phyloP scores from a whole-genome alignment of 768 basidiomycete genomes.

The Russula earlei region DNA sequence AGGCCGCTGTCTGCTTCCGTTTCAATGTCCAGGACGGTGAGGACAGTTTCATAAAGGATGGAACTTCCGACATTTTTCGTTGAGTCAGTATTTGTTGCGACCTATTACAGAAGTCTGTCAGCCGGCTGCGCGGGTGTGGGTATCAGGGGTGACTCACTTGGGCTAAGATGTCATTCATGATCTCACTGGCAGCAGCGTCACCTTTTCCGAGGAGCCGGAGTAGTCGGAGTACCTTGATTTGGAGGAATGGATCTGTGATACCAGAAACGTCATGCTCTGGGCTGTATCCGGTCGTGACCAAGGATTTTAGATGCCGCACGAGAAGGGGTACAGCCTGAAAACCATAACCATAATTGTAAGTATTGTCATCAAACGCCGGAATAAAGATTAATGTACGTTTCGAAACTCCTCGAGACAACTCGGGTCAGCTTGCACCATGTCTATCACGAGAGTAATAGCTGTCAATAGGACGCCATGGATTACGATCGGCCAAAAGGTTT shows the following conservation, averaged over 20 bases:
- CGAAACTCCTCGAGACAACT: constrained; percentile 76
- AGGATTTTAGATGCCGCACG: constrained; percentile 88
- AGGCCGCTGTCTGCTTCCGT: constrained; percentile 85
- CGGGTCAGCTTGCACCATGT: constrained; percentile 82
- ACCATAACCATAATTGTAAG: constrained; percentile 4
- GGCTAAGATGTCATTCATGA: constrained; percentile 97
- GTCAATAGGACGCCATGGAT: constrained; percentile 93
- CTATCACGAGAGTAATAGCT: constrained; percentile 89
- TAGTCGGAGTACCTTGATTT: constrained; percentile 86
- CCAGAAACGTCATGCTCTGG: constrained; percentile 99
- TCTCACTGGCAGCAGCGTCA: constrained; percentile 80
- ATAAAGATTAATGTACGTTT: constrained; percentile 42
- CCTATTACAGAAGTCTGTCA: constrained; percentile 35
- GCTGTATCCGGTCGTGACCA: constrained; percentile 94
- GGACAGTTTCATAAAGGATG: constrained; percentile 93
- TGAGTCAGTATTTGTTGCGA: constrained; percentile 98
- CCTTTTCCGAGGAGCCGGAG: constrained; percentile 82
- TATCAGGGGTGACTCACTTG: constrained; percentile 43
- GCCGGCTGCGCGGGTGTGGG: background rate
- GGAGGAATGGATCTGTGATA: constrained; percentile 93
- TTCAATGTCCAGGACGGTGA: constrained; percentile 85
- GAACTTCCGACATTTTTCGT: constrained; percentile 98
- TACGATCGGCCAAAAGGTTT: constrained; percentile 86
- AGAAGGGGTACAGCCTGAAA: constrained; percentile 81
- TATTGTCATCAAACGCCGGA: constrained; percentile 8